phyloP scores from a whole-genome alignment of 2,329 filamentous ascomycete species.

The Phaeomoniella chlamydospora region DNA sequence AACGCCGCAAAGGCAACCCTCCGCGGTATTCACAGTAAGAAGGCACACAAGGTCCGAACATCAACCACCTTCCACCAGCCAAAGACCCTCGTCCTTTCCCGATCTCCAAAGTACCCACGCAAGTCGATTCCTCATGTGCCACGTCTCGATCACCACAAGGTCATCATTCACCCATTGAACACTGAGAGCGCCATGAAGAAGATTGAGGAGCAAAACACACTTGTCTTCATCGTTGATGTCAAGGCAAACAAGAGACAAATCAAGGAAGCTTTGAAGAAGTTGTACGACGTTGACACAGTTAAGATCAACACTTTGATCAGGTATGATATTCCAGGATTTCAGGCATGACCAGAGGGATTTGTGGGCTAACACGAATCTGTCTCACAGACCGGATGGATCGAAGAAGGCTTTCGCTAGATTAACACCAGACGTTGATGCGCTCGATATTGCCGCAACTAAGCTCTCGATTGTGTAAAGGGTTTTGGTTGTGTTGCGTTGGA shows the following conservation, averaged over 20 bases:
- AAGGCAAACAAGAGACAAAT: conserved; percentile 99
- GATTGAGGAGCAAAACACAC: conserved; percentile 99
- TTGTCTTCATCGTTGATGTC: conserved; percentile 92
- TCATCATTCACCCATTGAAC: conserved; percentile 97
- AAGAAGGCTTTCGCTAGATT: conserved; percentile 99
- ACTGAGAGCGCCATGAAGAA: conserved; percentile 99
- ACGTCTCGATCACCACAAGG: conserved; percentile 92
- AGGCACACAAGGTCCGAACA: conserved; percentile 82
- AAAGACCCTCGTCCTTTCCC: conserved; percentile 87
- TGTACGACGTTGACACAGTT: conserved; percentile 94
- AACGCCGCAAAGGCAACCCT: conserved; percentile 92
- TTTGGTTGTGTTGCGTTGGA: too few relatives aligned
- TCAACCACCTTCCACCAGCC: conserved; percentile 94
- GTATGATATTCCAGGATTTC: conserved; percentile 38
- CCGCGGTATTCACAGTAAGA: conserved; percentile 82
- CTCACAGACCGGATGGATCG: conserved; percentile 67
- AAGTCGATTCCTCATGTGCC: conserved; percentile 83
- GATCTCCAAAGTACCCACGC: conserved; percentile 89
- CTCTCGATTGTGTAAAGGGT: conserved; percentile 72
- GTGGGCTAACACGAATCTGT: neutral
- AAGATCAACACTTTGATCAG: conserved; percentile 99
- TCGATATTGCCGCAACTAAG: conserved; percentile 99
- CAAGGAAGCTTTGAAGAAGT: conserved; percentile 95
- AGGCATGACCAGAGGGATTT: conserved; percentile 3
- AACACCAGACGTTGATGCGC: conserved; percentile 90